phyloP scores from a whole-genome alignment of 148 eudicot species.

The Chenopodium suecicum region DNA sequence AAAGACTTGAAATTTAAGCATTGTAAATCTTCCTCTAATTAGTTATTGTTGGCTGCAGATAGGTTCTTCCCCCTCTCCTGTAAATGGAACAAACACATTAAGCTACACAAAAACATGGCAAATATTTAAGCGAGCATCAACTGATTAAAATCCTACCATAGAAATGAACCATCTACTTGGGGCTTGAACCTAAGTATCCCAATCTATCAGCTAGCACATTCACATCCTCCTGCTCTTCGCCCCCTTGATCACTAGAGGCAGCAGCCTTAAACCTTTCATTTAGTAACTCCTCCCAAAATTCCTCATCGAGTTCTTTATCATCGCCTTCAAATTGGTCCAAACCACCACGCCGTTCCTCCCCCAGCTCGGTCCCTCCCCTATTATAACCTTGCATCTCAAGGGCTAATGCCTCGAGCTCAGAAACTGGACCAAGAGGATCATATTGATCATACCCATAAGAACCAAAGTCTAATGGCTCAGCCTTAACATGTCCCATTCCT shows the following conservation, averaged over 20 bases:
- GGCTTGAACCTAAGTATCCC: slow-evolving; percentile 37
- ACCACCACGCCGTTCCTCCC: slow-evolving; percentile 33
- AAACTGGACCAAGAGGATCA: slow-evolving; percentile 34
- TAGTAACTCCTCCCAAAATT: slow-evolving; percentile 85
- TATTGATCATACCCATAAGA: slow-evolving; percentile 25
- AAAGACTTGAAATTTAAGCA: not conserved
- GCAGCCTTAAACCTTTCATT: slow-evolving; percentile 51
- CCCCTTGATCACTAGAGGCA: slow-evolving; percentile 29
- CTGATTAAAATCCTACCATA: slow-evolving; percentile 3
- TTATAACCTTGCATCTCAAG: slow-evolving; percentile 82
- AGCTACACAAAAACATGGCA: not conserved
- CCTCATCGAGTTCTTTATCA: slow-evolving; percentile 69
- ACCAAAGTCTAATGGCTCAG: slow-evolving; percentile 54
- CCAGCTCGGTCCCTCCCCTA: slow-evolving; percentile 41
- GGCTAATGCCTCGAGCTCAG: slow-evolving; percentile 90
- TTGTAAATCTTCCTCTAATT: slow-evolving; percentile 7
- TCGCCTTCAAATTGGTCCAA: slow-evolving; percentile 33
- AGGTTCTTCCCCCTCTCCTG: slow-evolving; percentile 25
- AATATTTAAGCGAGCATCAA: not conserved
- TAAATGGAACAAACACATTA: slow-evolving; percentile 26
- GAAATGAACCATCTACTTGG: slow-evolving; percentile 16
- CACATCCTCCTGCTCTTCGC: slow-evolving; percentile 41
- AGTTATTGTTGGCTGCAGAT: not conserved
- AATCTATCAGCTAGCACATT: slow-evolving; percentile 34
- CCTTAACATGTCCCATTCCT: slow-evolving; percentile 34